Base-by-base conservation (phyloP, 2,329 filamentous ascomycete genomes). In the Annulohypoxylon truncatum region DNA sequence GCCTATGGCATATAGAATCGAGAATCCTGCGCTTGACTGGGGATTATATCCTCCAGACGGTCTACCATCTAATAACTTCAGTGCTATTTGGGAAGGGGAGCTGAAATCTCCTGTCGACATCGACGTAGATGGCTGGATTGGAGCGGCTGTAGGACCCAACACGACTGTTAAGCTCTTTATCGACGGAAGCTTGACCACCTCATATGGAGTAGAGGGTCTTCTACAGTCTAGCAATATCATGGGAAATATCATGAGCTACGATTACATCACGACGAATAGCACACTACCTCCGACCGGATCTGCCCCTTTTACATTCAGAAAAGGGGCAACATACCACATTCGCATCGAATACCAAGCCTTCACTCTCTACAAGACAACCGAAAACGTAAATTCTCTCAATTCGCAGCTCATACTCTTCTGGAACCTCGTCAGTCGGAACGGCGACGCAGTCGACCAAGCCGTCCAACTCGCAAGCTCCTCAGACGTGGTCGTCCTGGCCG, bases 31-130 rank as follows among this genome's bases (percentile, higher is more conserved):
- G 5, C 75, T 80, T 2, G 79, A 82, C 55, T 83, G 81, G 81
- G 80, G 81, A 2, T 66, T 82, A 26, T 82, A 81, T 54, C 81
- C 81, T 9, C 81, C 81, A 0, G 74, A 78, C 1, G 78, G 77
- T 3, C 72, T 82, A 1, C 75, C 79, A 7, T 82, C 79, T 0
- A 82, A 79, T 61, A 83, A 83, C 64, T 83, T 82, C 67, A 82
- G 80, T 56, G 80, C 77, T 0, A 70, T 77, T 10, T 83, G 81
- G 81, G 80, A 82, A 67, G 81, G 81, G 4, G 69, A 73, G 1
- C 55, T 83, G 13, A 68, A 72, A 13, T 76, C 79, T 0, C 77
- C 80, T 0, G 79, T 81, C 10, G 79, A 80, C 26, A 38, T 59
- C 1, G 76, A 78, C 26, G 75, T 81, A 1, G 72, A 80, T 12